Base-by-base conservation (phyloP, 2,329 filamentous ascomycete species). In the Colletotrichum sp. region DNA sequence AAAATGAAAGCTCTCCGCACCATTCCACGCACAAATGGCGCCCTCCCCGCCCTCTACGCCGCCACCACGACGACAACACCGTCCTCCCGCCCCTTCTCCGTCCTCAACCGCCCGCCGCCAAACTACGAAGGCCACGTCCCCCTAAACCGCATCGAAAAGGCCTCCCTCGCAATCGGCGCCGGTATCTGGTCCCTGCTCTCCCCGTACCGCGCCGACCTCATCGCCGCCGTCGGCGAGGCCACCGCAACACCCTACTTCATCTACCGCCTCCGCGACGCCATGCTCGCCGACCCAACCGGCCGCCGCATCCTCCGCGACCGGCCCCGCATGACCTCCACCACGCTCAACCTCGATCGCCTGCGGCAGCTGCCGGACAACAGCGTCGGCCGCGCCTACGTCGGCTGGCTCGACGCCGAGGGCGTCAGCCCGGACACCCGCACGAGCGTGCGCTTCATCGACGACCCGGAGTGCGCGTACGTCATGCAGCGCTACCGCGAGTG, bases 401-500 rank as follows among this genome's bases (percentile, higher is more conserved):
- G 89, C 69, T 99, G 97, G 96, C 90, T 99, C n/a, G 96, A 98
- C 85, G 92, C 95, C 62, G 97, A 99, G 85, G 95, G 95, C 77
- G 96, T 99, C 16, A 95, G 95, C 10, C 97, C 97, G 1, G 97
- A 99, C 84, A 98, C 96, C 8, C 92, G 97, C 62, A 89, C 93
- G 55, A 84, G 85, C 3, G 97, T 99, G 55, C 92, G 95, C 68
- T 99, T 98, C 86, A 96, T 99, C 77, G 96, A 99, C 84, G 93
- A 99, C 82, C 93, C 94, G 80, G 97, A 99, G 86, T 98, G 96
- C 84, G 97, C 97, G 44, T 99, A 99, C 87, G 97, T 99, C 22
- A 98, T 99, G 95, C 97, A 99, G 88, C 92, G 97, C 70, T 99
- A 99, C 85, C 93, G 97, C 77, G 97, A 99, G 86, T 98, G 95